phyloP scores from a whole-genome alignment of 257 asterid genomes.

The Solanum chiquidenum region DNA sequence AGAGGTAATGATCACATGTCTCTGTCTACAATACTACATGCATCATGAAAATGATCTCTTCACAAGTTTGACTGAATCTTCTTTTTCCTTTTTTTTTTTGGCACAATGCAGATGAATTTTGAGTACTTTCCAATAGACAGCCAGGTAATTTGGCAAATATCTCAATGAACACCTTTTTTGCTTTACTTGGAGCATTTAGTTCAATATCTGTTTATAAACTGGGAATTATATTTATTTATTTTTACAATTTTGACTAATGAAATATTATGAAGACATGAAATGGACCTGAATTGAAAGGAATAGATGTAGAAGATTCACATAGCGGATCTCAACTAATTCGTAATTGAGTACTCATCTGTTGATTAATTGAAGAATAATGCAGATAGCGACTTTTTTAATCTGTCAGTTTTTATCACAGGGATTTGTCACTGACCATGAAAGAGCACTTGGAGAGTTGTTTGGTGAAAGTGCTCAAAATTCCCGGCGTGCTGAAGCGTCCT shows the following conservation, averaged over 20 bases:
- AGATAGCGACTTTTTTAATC: neutral
- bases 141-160: constrained; percentile 45
- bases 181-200: neutral
- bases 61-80: neutral
- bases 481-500: constrained; percentile 46
- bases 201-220: neutral
- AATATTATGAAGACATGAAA: neutral
- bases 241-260: neutral
- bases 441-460: constrained; percentile 79
- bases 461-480: constrained; percentile 58
- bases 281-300: neutral
- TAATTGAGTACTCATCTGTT: neutral
- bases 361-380: neutral
- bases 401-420: constrained; percentile 35
- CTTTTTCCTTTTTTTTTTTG: constrained; percentile 3
- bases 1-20: constrained; percentile 45
- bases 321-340: neutral
- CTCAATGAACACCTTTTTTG: neutral
- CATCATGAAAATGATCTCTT: neutral
- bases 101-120: constrained; percentile 74
- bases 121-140: constrained; percentile 84
- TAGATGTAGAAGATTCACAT: neutral
- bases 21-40: neutral
- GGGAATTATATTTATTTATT: neutral
- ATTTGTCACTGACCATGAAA: constrained; percentile 84